A percentile compares a stretch with the other conserved stretches of the same genome.
phyloP scores from a whole-genome alignment of 345 rosid species.

The Mangifera indica region DNA sequence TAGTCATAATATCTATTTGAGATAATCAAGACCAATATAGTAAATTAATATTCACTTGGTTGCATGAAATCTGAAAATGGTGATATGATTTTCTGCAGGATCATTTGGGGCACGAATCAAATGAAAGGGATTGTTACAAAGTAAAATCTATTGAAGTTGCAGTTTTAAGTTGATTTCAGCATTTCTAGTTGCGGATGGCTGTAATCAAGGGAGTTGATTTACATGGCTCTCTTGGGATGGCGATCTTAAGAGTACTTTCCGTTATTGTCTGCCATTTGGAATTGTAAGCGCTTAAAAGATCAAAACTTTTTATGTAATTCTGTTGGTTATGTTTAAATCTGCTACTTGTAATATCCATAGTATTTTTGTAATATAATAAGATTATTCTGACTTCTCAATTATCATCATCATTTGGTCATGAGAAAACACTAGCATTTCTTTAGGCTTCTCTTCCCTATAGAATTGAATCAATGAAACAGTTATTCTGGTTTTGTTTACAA shows the following conservation, averaged over 20 bases:
- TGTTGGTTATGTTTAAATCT: conserved; percentile 11
- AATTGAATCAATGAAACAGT: not conserved
- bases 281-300: conserved; percentile 11
- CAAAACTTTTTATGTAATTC: not conserved
- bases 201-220: conserved; percentile 3
- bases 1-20: not conserved
- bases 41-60: not conserved
- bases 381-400: not conserved
- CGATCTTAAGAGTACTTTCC: not conserved
- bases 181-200: conserved; percentile 3
- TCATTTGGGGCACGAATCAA: conserved; percentile 6
- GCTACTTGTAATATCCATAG: not conserved
- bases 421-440: not conserved
- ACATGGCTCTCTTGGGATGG: conserved; percentile 8
- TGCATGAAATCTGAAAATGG: not conserved
- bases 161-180: conserved; percentile 11
- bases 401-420: not conserved
- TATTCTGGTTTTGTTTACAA: not conserved
- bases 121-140: not conserved
- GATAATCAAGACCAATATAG: not conserved
- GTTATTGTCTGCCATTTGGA: conserved; percentile 7
- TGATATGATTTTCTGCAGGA: conserved; percentile 11
- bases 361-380: not conserved
- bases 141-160: conserved; percentile 2
- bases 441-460: not conserved